These are phyloP conservation scores for Yamadazyma atlantica DNA, from an alignment of 1,139 yeast species.

Conservation along the genomic window DNA sequence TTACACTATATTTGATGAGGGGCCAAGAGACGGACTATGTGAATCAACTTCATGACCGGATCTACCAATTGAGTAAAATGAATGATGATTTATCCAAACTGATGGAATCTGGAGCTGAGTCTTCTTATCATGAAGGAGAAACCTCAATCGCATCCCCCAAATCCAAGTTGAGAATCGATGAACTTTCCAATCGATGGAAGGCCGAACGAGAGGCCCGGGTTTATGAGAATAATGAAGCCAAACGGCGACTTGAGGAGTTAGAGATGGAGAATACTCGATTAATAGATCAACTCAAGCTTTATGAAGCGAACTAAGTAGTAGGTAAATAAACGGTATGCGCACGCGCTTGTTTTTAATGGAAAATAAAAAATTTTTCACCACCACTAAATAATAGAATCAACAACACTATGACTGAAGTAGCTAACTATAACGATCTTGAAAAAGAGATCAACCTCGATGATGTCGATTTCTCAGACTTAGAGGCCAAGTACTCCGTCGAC, in stretches of 20 bases:
- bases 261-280: slow-evolving; percentile 54
- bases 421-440: slow-evolving; percentile 39
- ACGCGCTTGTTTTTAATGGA: too few species aligned
- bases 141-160: slow-evolving; percentile 26
- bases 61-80: slow-evolving; percentile 28
- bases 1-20: slow-evolving; percentile 40
- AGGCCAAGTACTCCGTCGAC: slow-evolving; percentile 67
- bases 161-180: slow-evolving; percentile 55
- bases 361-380: slow-evolving; percentile 6
- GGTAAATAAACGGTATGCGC: background rate
- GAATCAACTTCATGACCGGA: slow-evolving; percentile 28
- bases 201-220: slow-evolving; percentile 70
- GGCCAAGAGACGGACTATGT: slow-evolving; percentile 27
- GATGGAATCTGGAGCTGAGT: slow-evolving; percentile 13
- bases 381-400: background rate
- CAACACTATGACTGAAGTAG: slow-evolving; percentile 21
- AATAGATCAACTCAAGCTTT: slow-evolving; percentile 19
- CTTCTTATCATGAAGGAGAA: slow-evolving; percentile 2
- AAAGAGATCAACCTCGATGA: slow-evolving; percentile 50
- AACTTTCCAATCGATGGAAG: slow-evolving; percentile 63
- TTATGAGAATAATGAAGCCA: slow-evolving; percentile 57
- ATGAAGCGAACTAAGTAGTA: slow-evolving; percentile 1
- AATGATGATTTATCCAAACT: slow-evolving; percentile 25
- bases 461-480: slow-evolving; percentile 86
- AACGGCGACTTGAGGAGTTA: slow-evolving; percentile 48